Evolutionary conservation across 257 asterid genomes (phyloP).

Genomic region (Fraxinus americana): DNA sequence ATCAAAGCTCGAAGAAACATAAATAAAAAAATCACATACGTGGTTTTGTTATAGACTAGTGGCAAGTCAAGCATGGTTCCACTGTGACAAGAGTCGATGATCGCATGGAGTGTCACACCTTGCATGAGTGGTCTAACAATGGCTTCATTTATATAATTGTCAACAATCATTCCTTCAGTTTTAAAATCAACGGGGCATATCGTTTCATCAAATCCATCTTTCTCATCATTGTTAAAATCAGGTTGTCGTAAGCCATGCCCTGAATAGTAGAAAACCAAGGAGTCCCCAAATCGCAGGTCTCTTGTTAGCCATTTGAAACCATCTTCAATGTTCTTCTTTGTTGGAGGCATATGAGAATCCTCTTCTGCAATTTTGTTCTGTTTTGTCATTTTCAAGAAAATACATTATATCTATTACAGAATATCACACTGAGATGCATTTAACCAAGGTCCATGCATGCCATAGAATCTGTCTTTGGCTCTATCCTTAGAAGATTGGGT

Average conservation of each 20-base stretch:
- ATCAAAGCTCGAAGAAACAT: too few species aligned
- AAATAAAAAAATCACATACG: constrained; percentile 21
- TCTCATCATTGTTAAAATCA: constrained; percentile 33
- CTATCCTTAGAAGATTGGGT: not conserved
- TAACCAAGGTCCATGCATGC: not conserved
- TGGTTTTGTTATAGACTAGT: constrained; percentile 23
- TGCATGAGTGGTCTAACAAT: constrained; percentile 38
- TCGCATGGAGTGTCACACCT: constrained; percentile 46
- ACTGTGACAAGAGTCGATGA: constrained; percentile 53
- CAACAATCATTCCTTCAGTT: constrained; percentile 37
- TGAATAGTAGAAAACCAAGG: constrained; percentile 52
- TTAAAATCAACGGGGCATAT: constrained; percentile 51
- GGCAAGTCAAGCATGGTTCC: constrained; percentile 53
- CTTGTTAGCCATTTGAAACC: constrained; percentile 43
- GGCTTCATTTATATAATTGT: constrained; percentile 37
- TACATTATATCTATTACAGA: too few species aligned
- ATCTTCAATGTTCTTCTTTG: constrained; percentile 35
- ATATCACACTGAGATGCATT: not conserved
- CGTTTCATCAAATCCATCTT: constrained; percentile 50
- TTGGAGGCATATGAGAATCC: constrained; percentile 32
- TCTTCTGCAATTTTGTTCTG: constrained; percentile 36
- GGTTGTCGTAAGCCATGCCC: constrained; percentile 45
- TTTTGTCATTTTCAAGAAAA: not conserved
- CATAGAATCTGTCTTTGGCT: not conserved
- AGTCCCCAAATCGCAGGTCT: constrained; percentile 36